Evolutionary conservation across 1,284 basidiomycete genomes (phyloP).

Genomic region (Tilletia caries): DNA sequence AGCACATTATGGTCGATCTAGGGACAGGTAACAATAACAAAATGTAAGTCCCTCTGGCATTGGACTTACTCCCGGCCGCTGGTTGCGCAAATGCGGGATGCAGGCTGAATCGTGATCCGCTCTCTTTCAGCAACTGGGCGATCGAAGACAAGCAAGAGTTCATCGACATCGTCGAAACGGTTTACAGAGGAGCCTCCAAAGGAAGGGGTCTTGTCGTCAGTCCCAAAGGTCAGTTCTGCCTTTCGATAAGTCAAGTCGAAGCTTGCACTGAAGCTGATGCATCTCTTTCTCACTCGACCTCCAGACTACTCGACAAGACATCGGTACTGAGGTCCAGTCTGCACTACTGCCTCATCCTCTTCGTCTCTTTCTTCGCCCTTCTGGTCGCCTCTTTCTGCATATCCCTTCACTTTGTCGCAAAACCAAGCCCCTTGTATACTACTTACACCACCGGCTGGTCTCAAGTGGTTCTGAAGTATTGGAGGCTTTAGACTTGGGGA

Average conservation of each 20-base stretch:
- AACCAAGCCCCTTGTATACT: background rate
- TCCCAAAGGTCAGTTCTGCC: slow-evolving; percentile 61
- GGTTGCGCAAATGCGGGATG: no score
- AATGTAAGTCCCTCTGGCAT: slow-evolving; percentile 60
- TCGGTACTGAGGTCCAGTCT: background rate
- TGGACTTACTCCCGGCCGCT: no score
- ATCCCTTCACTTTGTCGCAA: no score
- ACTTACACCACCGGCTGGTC: no score
- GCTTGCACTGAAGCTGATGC: background rate
- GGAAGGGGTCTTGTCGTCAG: slow-evolving; percentile 96
- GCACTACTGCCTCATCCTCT: background rate
- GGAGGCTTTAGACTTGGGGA: no score
- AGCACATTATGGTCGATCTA: slow-evolving; percentile 99
- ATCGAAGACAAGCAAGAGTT: slow-evolving; percentile 58
- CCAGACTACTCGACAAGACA: slow-evolving; percentile 11
- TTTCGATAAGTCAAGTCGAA: background rate
- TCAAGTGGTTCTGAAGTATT: no score
- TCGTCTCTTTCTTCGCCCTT: background rate
- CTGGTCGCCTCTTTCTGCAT: background rate
- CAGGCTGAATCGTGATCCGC: no score
- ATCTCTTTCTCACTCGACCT: background rate
- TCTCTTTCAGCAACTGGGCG: slow-evolving; percentile 41
- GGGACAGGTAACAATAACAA: slow-evolving; percentile 99
- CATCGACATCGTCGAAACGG: slow-evolving; percentile 97
- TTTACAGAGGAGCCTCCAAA: slow-evolving; percentile 94